Evolutionary conservation across 164 flowering plant species (phyloP), one percentile per base, ranked within the genome.

Genomic region (Brasenia schreberi): DNA sequence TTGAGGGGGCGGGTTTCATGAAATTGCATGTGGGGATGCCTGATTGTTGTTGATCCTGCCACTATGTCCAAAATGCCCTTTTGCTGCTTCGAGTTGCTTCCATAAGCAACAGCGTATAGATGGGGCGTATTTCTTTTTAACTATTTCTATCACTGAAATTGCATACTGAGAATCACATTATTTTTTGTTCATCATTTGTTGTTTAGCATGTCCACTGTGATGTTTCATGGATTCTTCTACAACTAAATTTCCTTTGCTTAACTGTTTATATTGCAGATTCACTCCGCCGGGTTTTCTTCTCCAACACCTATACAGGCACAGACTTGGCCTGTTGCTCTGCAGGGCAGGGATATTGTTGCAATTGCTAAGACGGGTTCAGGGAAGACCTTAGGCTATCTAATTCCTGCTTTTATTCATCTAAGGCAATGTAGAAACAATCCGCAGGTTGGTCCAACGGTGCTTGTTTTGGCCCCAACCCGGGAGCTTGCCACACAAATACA

Each of bases 221-320:
- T 64, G 43, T 19, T 65, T 33, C 17, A 44, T 58, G 59, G 9
- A 43, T 52, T 14, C 3, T 16, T 64, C 10, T 33, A 33, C 39
- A 33, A 33, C 39, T 33, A 33, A 33, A 33, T 65, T 42, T 19
- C n/a, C 59, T 14, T 33, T 1, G 39, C 39, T 33, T 33, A 1
- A 33, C 39, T 33, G 39, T 33, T 33, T 2, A 19, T 59, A 60
- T 12, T 80, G 64, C 95, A 92, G 96, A 71, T 92, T 18, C 83
- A 81, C 67, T 56, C 73, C 73, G 98, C 96, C 62, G 98, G 98
- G 42, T 92, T 92, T 76, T 43, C 84, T 66, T 80, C 87, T 66
- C 98, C 98, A 4, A 92, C 98, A 11, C 98, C 98, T 19, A 92
- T 92, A 67, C 98, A 92, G 75, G 98, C 98, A 18, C 98, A 92